These are phyloP conservation scores for Torulaspora delbrueckii DNA, from an alignment of 805 yeast species.

Conservation along the genomic window DNA sequence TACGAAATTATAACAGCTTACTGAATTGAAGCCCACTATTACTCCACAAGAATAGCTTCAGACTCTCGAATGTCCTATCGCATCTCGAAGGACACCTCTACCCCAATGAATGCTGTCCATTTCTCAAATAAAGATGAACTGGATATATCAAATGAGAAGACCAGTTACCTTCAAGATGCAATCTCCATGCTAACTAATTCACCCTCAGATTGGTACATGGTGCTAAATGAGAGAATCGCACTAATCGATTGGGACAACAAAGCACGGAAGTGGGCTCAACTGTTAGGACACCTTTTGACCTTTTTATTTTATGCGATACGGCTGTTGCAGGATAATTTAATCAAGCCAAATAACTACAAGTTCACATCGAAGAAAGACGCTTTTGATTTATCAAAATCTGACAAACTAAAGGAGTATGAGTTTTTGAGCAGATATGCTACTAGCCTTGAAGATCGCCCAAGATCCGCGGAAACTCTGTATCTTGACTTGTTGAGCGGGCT, in stretches of 20 bases:
- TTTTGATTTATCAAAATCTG: constrained; percentile 31
- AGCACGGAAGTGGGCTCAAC: constrained; percentile 23
- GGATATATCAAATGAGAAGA: neutral
- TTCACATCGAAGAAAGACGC: constrained; percentile 18
- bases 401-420: constrained; percentile 19
- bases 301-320: constrained; percentile 20
- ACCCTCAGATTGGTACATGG: constrained; percentile 26
- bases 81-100: constrained; percentile 8
- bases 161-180: constrained; percentile 9
- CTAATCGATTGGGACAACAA: constrained; percentile 33
- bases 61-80: constrained; percentile 15
- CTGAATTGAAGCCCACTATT: neutral
- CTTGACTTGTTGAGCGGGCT: constrained; percentile 14
- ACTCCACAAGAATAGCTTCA: neutral
- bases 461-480: constrained; percentile 9
- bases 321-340: constrained; percentile 29
- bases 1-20: neutral
- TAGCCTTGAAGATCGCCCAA: neutral
- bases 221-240: constrained; percentile 22
- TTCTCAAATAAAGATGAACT: constrained; percentile 4
- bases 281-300: constrained; percentile 25
- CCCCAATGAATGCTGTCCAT: constrained; percentile 2
- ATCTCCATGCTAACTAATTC: constrained; percentile 12
- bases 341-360: constrained; percentile 25
- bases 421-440: constrained; percentile 15